Evolutionary conservation across 108 stramenopile genomes (phyloP).

Genomic region (Halocafeteria seosinensis): DNA sequence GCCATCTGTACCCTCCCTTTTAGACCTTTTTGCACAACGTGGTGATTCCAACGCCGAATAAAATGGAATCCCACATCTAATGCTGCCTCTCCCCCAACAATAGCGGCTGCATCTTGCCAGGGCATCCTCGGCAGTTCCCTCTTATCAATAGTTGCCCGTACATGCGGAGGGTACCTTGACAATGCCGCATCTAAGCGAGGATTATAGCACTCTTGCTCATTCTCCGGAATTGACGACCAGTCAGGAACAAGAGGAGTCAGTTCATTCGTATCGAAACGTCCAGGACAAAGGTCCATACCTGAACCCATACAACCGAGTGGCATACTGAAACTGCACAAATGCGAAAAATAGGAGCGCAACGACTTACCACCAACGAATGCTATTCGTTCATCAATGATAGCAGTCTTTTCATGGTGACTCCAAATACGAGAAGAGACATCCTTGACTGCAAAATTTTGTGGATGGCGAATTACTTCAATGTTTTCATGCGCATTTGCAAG

Average conservation of each 20-base stretch:
- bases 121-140: too few species aligned
- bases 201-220: too few species aligned
- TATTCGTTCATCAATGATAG: conserved; percentile 14
- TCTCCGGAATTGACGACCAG: too few species aligned
- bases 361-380: conserved; percentile 52
- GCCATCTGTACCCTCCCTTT: too few species aligned
- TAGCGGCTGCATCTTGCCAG: conserved; percentile 7
- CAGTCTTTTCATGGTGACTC: conserved; percentile 24
- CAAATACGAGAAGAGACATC: conserved; percentile 3
- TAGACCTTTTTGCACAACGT: not conserved
- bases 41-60: conserved; percentile 10
- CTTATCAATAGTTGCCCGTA: too few species aligned
- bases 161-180: too few species aligned
- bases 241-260: not conserved
- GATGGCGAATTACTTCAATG: conserved; percentile 5
- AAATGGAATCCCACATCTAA: conserved; percentile 6
- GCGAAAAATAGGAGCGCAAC: too few species aligned
- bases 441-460: not conserved
- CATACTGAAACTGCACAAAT: too few species aligned
- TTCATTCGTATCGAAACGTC: conserved; percentile 19
- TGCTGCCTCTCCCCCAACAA: conserved; percentile 1
- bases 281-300: conserved; percentile 47
- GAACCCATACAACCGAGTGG: too few species aligned
- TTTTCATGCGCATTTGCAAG: too few species aligned
- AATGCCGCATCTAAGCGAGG: too few species aligned